These are phyloP conservation scores for Phyllachora maydis DNA, from an alignment of 2,329 filamentous ascomycete species.

Conservation along the genomic window DNA sequence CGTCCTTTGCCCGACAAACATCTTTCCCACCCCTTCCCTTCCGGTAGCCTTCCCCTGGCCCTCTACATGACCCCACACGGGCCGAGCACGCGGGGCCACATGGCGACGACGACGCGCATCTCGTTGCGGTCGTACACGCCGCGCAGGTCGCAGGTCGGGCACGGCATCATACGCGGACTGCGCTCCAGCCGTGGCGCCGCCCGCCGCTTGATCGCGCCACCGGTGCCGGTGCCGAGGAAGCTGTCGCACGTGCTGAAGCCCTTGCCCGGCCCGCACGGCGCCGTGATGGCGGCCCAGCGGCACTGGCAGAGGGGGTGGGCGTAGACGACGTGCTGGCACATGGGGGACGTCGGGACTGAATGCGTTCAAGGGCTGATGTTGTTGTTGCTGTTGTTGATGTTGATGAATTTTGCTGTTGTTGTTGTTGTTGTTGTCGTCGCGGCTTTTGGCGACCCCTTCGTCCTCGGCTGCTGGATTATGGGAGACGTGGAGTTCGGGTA, in stretches of 20 bases:
- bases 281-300: slow-evolving; percentile 25
- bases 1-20: too few species aligned
- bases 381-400: too few species aligned
- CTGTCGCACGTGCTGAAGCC: slow-evolving; percentile 26
- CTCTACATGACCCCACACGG: too few species aligned
- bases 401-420: too few species aligned
- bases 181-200: too few species aligned
- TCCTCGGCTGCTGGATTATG: not conserved
- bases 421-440: not conserved
- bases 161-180: too few species aligned
- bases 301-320: slow-evolving; percentile 26
- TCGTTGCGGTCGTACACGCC: slow-evolving; percentile 24
- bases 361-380: too few species aligned
- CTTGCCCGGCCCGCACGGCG: slow-evolving; percentile 24
- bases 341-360: slow-evolving; percentile 6
- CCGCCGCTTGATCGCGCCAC: slow-evolving; percentile 14
- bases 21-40: too few species aligned
- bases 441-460: not conserved
- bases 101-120: slow-evolving; percentile 21
- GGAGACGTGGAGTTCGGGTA: not conserved
- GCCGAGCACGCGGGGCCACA: too few species aligned
- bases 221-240: slow-evolving; percentile 20
- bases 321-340: slow-evolving; percentile 28
- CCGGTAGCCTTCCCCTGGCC: too few species aligned
- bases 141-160: slow-evolving; percentile 18